phyloP scores from a whole-genome alignment of 208 protist genomes.

The Trypanosoma brucei region DNA sequence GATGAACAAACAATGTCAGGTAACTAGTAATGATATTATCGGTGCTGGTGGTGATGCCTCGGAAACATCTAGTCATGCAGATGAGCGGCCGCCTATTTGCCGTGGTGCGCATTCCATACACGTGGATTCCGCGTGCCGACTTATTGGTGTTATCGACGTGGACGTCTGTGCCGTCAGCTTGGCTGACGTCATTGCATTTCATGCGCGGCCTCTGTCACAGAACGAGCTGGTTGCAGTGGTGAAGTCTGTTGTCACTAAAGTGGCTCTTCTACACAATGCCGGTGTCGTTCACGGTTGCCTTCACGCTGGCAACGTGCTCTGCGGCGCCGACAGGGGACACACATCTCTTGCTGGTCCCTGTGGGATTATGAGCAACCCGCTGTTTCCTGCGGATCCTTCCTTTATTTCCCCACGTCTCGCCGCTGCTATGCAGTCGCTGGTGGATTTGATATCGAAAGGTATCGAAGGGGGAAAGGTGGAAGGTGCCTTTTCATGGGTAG shows the following conservation, averaged over 20 bases:
- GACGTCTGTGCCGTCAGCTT: constrained; percentile 53
- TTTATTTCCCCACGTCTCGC: constrained; percentile 40
- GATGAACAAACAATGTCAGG: not conserved
- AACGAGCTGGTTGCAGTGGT: constrained; percentile 45
- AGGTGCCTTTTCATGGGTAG: constrained; percentile 8
- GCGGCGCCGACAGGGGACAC: constrained; percentile 66
- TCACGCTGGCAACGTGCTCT: constrained; percentile 73
- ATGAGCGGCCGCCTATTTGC: constrained; percentile 26
- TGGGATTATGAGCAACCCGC: constrained; percentile 40
- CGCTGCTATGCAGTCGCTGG: constrained; percentile 18
- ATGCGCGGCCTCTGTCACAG: constrained; percentile 24
- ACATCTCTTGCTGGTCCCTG: constrained; percentile 46
- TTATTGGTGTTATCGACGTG: constrained; percentile 61
- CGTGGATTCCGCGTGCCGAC: constrained; percentile 52
- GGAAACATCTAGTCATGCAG: not conserved
- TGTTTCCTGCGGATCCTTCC: constrained; percentile 39
- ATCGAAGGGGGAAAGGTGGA: not conserved
- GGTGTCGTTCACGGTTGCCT: constrained; percentile 70
- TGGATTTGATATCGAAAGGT: constrained; percentile 13
- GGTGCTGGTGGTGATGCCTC: not conserved
- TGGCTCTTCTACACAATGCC: constrained; percentile 43
- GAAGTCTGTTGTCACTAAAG: constrained; percentile 38
- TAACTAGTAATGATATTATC: not conserved
- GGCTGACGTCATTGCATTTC: constrained; percentile 55
- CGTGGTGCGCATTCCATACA: constrained; percentile 40